Base-by-base conservation (phyloP, 345 rosid species). In the Hevea brasiliensis region DNA sequence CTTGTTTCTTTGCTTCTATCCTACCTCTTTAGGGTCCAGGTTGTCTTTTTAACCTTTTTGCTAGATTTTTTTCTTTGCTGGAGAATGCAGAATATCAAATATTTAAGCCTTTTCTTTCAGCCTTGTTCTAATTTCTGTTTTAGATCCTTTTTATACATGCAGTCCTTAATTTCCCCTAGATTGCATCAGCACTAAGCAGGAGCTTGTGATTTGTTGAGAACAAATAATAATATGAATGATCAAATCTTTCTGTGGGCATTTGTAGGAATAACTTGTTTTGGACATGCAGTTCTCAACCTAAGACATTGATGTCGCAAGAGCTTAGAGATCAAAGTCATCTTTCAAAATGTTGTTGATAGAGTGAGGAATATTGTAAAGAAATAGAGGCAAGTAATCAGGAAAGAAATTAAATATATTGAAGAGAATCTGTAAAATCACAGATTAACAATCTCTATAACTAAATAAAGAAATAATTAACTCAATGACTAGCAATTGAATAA, bases 241-340 rank as follows among this genome's bases (percentile, higher is more conserved):
- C 55, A 17, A 24, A n/a, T 17, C 42, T 44, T 57, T 70, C 23
- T 42, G 1, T 57, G 21, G 63, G 24, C 23, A 7, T 18, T n/a
- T 55, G 18, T 70, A 17, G 35, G 53, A 42, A 27, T 70, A 24
- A 26, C 62, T 40, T 57, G 53, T 21, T 53, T 54, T 40, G 17
- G 72, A 53, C 3, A 54, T 21, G 8, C 0, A 45, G 8, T 8
- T 35, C 4, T 61, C 14, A 4, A 26, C 18, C 59, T 3, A 18
- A 51, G 59, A 51, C 44, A 67, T 32, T 61, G 65, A 35, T 61
- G 24, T 20, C 42, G n/a, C 56, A 65, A 47, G n/a, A 21, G 44
- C 41, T 67, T 29, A n/a, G 41, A 50, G 18, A 44, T 50, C 53
- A 44, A 65, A 18, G 54, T 65, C 44, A 55, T 44, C n/a, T 0